A percentile compares a stretch with the other conserved stretches of the same genome.
Evolutionary conservation across 352 stramenopile species (phyloP).

Genomic region (Blastocystis sp.): DNA sequence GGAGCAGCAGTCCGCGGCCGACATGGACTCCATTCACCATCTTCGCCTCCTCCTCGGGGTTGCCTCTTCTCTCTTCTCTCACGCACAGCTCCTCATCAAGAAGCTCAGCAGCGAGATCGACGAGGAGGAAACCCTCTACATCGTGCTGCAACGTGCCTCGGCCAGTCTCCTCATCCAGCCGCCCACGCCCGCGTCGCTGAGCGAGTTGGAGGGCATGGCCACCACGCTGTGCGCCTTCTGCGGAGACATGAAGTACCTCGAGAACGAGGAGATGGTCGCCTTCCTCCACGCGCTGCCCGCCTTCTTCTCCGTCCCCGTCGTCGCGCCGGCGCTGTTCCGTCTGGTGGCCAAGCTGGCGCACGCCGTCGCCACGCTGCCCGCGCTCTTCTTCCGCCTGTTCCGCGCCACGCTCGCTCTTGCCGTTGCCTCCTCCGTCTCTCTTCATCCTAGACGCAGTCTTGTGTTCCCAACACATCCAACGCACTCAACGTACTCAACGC

Average conservation of each 20-base stretch:
- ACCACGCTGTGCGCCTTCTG: background rate
- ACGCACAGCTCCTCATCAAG: background rate
- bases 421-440: background rate
- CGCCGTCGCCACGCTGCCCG: slow-evolving; percentile 1
- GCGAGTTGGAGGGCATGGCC: slow-evolving; percentile 35
- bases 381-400: slow-evolving; percentile 1
- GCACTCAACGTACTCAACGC: no score
- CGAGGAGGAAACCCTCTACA: slow-evolving; percentile 2
- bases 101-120: background rate
- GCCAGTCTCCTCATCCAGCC: background rate
- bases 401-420: background rate
- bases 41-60: no score
- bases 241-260: slow-evolving; percentile 28
- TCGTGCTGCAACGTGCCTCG: background rate
- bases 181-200: background rate
- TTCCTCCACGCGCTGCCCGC: background rate
- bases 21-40: no score
- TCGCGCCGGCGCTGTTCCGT: background rate
- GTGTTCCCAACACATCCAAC: no score
- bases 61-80: no score
- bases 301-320: background rate
- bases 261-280: slow-evolving; percentile 40
- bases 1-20: background rate
- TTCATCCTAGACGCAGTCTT: no score
- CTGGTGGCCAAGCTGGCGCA: slow-evolving; percentile 2